Percentiles rank a stretch among this genome's conserved stretches.
These are phyloP conservation scores for Penicillium cataractarum DNA, from an alignment of 495 filamentous ascomycete genomes.

Conservation along the genomic window DNA sequence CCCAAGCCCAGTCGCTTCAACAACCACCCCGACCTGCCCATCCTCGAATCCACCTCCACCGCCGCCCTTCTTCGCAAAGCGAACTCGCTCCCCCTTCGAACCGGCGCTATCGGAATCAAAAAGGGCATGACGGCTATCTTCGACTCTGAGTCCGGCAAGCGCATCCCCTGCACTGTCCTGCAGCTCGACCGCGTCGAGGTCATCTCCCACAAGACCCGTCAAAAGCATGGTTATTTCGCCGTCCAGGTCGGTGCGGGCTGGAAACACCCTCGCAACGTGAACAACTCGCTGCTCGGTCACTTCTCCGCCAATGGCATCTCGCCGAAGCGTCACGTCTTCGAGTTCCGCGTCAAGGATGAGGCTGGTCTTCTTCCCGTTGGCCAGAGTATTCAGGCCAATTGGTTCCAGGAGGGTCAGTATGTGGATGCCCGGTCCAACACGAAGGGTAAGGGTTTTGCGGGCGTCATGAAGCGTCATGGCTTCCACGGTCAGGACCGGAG, in stretches of 20 bases:
- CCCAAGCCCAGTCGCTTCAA: conserved; percentile 53
- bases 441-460: conserved; percentile 88
- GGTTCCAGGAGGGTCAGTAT: conserved; percentile 89
- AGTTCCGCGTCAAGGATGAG: conserved; percentile 80
- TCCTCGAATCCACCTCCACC: conserved; percentile 70
- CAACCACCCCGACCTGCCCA: conserved; percentile 46
- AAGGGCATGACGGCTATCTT: conserved; percentile 94
- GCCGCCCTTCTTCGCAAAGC: conserved; percentile 82
- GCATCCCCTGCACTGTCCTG: conserved; percentile 86
- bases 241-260: conserved; percentile 86
- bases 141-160: conserved; percentile 71
- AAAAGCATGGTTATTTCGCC: conserved; percentile 85
- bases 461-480: conserved; percentile 95
- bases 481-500: conserved; percentile 86
- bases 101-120: conserved; percentile 83
- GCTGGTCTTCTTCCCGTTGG: conserved; percentile 75
- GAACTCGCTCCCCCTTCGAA: conserved; percentile 74
- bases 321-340: conserved; percentile 78
- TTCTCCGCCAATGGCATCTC: conserved; percentile 75
- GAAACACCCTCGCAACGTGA: conserved; percentile 74
- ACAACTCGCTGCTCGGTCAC: conserved; percentile 80
- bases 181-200: conserved; percentile 93
- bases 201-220: conserved; percentile 76
- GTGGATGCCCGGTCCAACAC: conserved; percentile 80
- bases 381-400: conserved; percentile 71